Base-by-base conservation (phyloP, 768 basidiomycete genomes). In the Lactifluus hygrophoroides region DNA sequence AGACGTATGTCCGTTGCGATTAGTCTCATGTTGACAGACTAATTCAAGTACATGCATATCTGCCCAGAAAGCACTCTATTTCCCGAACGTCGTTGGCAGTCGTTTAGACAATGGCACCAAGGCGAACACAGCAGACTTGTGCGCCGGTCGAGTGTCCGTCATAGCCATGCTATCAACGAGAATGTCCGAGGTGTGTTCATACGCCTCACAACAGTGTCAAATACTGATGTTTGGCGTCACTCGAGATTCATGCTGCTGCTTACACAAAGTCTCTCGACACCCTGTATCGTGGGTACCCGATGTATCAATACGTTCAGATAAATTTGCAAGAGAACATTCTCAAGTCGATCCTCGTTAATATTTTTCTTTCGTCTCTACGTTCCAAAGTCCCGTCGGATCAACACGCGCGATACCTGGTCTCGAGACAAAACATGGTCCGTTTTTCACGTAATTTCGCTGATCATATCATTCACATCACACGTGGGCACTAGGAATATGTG, bases 291-390 rank as follows among this genome's bases (percentile, higher is more conserved):
- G 67, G 73, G 1, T 72, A 89, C 60, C 80, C 86, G 2, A 70
- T 78, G 19, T 92, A 83, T 69, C 86, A 85, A 72, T 83, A 81
- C 62, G 69, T 90, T 49, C 88, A 90, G 77, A 84, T 97, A 69
- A 98, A 98, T 71, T 77, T 95, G 27, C 95, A 98, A 73, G 89
- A 93, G 70, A 98, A 98, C 72, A 74, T 88, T 5, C 81, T 98
- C 63, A 96, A 96, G 74, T 88, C 89, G 1, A 80, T 94, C 68
- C 82, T 98, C 32, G 88, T 97, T 51, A 84, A 85, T 51, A 73
- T 97, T 54, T 95, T 94, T 74, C 71, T 86, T n/a, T 80, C 79
- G 9, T 81, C 83, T 19, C 79, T 98, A 21, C 84, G 88, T 52
- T 74, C 78, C 23, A 73, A 76, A 3, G 76, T 93, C 0, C 90